Evolutionary conservation across 2,329 filamentous ascomycete species (phyloP).

Genomic region (Huntiella bhutanensis): DNA sequence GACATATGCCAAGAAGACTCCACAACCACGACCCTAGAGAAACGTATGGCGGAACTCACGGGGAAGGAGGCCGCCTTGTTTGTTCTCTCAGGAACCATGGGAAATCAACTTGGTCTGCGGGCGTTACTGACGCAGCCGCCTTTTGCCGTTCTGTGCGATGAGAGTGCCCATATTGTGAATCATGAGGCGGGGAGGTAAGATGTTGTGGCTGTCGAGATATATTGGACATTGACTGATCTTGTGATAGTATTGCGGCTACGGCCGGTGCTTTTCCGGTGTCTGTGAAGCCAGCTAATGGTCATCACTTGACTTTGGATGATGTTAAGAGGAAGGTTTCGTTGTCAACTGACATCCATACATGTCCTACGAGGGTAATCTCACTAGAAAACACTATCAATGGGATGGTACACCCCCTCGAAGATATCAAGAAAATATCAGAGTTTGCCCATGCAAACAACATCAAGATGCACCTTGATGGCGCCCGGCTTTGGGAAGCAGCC

Average conservation of each 20-base stretch:
- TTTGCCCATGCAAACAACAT: slow-evolving; percentile 49
- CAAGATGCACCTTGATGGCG: slow-evolving; percentile 60
- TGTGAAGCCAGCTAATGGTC: slow-evolving; percentile 49
- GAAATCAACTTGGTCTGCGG: slow-evolving; percentile 71
- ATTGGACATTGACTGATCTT: not conserved
- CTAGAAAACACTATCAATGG: slow-evolving; percentile 77
- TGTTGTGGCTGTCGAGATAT: not conserved
- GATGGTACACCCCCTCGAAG: slow-evolving; percentile 55
- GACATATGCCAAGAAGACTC: slow-evolving; percentile 70
- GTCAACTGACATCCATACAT: slow-evolving; percentile 53
- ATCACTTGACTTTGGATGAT: slow-evolving; percentile 60
- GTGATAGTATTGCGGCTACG: slow-evolving; percentile 43
- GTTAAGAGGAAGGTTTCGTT: slow-evolving; percentile 46
- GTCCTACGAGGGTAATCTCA: slow-evolving; percentile 63
- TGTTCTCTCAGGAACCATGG: slow-evolving; percentile 83
- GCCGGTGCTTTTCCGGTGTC: slow-evolving; percentile 52
- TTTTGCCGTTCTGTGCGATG: slow-evolving; percentile 61
- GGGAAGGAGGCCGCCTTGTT: slow-evolving; percentile 62
- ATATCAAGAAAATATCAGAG: slow-evolving; percentile 47
- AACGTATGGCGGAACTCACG: slow-evolving; percentile 51
- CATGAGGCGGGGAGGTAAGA: slow-evolving; percentile 43
- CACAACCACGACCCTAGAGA: slow-evolving; percentile 58
- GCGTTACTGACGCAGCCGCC: slow-evolving; percentile 64
- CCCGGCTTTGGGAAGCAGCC: slow-evolving; percentile 65
- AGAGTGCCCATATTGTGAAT: slow-evolving; percentile 56